phyloP scores from a whole-genome alignment of 176 grass and related monocot species.

The Zea luxurians region DNA sequence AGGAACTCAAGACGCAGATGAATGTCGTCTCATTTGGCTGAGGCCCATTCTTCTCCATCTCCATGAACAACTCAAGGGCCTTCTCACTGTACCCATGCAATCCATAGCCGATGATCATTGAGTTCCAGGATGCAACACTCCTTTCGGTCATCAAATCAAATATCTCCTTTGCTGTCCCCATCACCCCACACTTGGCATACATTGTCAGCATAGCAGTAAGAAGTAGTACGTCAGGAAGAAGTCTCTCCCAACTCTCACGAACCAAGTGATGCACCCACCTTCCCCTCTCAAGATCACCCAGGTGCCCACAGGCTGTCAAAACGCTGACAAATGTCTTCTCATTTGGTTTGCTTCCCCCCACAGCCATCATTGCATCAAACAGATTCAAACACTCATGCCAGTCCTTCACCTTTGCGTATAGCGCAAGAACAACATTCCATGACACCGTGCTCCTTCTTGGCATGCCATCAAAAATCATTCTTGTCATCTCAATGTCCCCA shows the following conservation, averaged over 20 bases:
- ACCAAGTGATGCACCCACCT: conserved; percentile 56
- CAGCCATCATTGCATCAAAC: conserved; percentile 54
- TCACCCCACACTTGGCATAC: conserved; percentile 71
- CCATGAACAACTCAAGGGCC: conserved; percentile 61
- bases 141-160: conserved; percentile 55
- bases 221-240: conserved; percentile 53
- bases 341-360: conserved; percentile 16
- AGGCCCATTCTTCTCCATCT: conserved; percentile 57
- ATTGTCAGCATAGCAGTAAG: conserved; percentile 54
- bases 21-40: conserved; percentile 57
- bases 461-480: conserved; percentile 52
- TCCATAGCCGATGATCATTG: conserved; percentile 68
- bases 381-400: conserved; percentile 55
- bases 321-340: conserved; percentile 65
- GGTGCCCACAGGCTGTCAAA: conserved; percentile 48
- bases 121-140: conserved; percentile 66
- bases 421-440: conserved; percentile 58
- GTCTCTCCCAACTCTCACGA: conserved; percentile 12
- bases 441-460: conserved; percentile 45
- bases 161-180: conserved; percentile 41
- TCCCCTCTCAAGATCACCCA: conserved; percentile 61
- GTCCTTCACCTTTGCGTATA: conserved; percentile 52
- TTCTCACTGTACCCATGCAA: conserved; percentile 53
- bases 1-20: conserved; percentile 62
- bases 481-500: neutral